Evolutionary conservation across 2,329 filamentous ascomycete species (phyloP).

Genomic region (Neopestalotiopsis clavispora): DNA sequence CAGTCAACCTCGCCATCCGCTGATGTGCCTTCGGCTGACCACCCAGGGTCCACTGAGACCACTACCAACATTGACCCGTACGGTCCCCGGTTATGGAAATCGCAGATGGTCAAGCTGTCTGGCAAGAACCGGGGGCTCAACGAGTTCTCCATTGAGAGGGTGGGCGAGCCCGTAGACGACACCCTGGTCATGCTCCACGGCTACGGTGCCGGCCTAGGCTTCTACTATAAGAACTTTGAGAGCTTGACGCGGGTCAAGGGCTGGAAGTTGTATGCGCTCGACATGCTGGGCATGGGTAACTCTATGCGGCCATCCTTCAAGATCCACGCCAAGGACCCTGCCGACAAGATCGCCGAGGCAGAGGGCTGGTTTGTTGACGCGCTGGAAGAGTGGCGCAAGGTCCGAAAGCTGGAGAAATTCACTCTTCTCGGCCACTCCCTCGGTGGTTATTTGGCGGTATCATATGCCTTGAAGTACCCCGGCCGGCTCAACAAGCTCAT

Average conservation of each 20-base stretch:
- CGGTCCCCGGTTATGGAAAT: slow-evolving; percentile 85
- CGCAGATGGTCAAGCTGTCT: slow-evolving; percentile 80
- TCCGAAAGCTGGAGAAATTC: slow-evolving; percentile 88
- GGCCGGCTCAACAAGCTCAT: slow-evolving; percentile 95
- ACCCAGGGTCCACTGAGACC: slow-evolving; percentile 48
- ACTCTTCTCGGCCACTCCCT: slow-evolving; percentile 92
- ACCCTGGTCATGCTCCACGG: slow-evolving; percentile 96
- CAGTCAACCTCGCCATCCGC: slow-evolving; percentile 40
- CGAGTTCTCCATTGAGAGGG: slow-evolving; percentile 87
- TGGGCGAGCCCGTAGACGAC: slow-evolving; percentile 79
- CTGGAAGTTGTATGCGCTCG: slow-evolving; percentile 92
- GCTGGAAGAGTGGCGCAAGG: slow-evolving; percentile 91
- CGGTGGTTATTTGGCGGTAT: slow-evolving; percentile 92
- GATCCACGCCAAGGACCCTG: slow-evolving; percentile 79
- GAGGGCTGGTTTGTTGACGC: slow-evolving; percentile 97
- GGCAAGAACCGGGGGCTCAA: slow-evolving; percentile 90
- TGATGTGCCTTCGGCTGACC: slow-evolving; percentile 39
- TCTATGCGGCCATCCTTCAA: slow-evolving; percentile 84
- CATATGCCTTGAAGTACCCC: slow-evolving; percentile 95
- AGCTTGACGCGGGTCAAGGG: slow-evolving; percentile 77
- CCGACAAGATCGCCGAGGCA: slow-evolving; percentile 83
- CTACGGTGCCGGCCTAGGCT: slow-evolving; percentile 93
- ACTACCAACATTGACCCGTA: slow-evolving; percentile 71
- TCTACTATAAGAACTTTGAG: slow-evolving; percentile 99
- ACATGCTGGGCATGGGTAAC: slow-evolving; percentile 93